Base-by-base conservation (phyloP, 495 filamentous ascomycete genomes). In the Lentithecium fluviatile region DNA sequence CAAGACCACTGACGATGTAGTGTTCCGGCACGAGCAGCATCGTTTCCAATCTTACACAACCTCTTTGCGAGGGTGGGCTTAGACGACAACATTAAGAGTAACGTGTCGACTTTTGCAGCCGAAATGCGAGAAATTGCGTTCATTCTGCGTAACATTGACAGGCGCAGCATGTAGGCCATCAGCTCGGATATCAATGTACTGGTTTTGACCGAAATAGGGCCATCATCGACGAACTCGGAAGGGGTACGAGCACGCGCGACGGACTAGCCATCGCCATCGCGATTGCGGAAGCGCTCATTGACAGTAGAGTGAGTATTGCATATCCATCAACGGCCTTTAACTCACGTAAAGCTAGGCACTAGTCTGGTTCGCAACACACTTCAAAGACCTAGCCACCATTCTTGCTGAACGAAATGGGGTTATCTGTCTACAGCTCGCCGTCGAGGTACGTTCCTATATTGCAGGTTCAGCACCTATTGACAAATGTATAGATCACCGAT, bases 101-200 rank as follows among this genome's bases (percentile, higher is more conserved):
- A 96, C 68, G 83, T 94, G 25, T 96, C 93, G 0, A 96, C 90
- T 0, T 97, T 97, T 69, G 90, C 89, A 0, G 82, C 91, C 13
- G 95, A 97, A 74, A 96, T 98, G 94, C 80, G 89, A 47, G 95
- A 97, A 70, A 96, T 90, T 71, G 91, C 91, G 15, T 91, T 95
- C 71, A 96, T 97, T 60, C 76, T 97, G 21, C 83, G 83, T 58
- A 89, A 93, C 60, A 79, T 94, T 56, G 85, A 91, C 61, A 77
- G 78, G 6, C 77, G 82, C 15, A 91, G 89, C 67, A 76, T 96
- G 72, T 70, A 42, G 23, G 69, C 52, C 15, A 2, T 10, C 17
- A 2, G n/a, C 6, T 23, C 13, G 11, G 38, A 43, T 21, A 20
- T 29, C 56, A 10, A 20, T 6, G n/a, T 12, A 32, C n/a, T 10